Evolutionary conservation across 2,329 filamentous ascomycete genomes (phyloP).

Genomic region (Exophiala sideris): DNA sequence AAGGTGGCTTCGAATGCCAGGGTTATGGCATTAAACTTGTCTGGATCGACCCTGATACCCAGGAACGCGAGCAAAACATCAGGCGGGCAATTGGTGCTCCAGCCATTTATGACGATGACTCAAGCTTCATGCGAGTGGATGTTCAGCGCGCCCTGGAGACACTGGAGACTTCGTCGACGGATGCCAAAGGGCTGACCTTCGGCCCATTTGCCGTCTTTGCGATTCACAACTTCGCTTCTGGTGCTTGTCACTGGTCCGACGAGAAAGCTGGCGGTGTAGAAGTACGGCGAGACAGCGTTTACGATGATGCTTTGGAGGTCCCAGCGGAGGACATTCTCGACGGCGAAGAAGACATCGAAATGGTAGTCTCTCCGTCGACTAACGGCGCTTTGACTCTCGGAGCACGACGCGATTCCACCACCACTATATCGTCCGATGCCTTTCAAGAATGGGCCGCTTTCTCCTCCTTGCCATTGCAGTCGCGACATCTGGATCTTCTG

Average conservation of each 20-base stretch:
- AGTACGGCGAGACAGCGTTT: too few species aligned
- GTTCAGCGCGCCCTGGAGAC: constrained; percentile 7
- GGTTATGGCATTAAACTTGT: constrained; percentile 29
- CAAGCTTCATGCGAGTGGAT: constrained; percentile 15
- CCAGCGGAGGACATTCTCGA: background rate
- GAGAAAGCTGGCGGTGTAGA: background rate
- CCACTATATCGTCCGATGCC: background rate
- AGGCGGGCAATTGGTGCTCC: constrained; percentile 18
- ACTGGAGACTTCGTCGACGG: constrained; percentile 9
- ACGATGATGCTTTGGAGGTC: background rate
- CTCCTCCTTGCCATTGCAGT: background rate
- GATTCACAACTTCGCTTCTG: background rate
- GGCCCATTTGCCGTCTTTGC: constrained; percentile 22
- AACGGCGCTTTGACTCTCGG: background rate
- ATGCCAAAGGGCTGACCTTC: background rate
- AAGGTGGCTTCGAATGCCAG: constrained; percentile 31
- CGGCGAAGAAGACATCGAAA: constrained; percentile 8
- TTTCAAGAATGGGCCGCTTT: background rate
- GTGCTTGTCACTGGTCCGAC: background rate
- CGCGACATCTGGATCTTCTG: constrained; percentile 21
- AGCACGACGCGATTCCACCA: background rate
- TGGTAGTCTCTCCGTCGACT: constrained; percentile 11
- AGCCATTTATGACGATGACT: constrained; percentile 17
- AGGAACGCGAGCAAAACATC: constrained; percentile 24
- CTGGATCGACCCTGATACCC: constrained; percentile 20